A percentile compares a stretch with the other conserved stretches of the same genome.
These are phyloP conservation scores for Gaertneriomyces semiglobifer DNA, from an alignment of 192 early-diverging fungal species.

Conservation along the genomic window DNA sequence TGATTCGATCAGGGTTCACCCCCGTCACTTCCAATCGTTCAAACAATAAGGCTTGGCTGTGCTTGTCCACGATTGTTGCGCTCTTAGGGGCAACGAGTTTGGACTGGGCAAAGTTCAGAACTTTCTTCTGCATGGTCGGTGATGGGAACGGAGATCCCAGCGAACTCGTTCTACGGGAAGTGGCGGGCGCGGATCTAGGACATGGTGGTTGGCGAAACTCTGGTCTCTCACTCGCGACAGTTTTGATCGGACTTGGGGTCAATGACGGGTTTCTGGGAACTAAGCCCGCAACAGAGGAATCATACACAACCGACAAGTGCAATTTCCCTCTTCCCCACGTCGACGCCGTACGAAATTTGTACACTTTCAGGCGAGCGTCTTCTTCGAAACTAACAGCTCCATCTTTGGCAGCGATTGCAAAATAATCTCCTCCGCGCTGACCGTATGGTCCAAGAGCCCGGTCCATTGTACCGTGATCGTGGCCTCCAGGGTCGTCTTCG, in stretches of 20 bases:
- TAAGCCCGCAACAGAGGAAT: slow-evolving; percentile 32
- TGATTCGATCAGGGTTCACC: too few relatives aligned
- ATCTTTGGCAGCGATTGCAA: not conserved
- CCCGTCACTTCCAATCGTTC: too few relatives aligned
- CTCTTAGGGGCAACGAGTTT: slow-evolving; percentile 1
- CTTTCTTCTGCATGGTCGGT: slow-evolving; percentile 31
- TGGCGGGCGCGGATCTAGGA: slow-evolving; percentile 3
- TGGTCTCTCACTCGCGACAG: not conserved
- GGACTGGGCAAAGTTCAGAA: slow-evolving; percentile 21
- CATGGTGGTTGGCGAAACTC: not conserved
- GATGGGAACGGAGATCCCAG: slow-evolving; percentile 33
- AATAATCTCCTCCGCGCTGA: not conserved
- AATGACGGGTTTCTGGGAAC: not conserved
- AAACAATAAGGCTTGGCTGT: too few relatives aligned
- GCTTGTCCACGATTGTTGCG: not conserved
- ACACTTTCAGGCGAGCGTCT: slow-evolving; percentile 42
- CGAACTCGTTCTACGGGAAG: slow-evolving; percentile 4
- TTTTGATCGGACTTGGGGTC: slow-evolving; percentile 1
- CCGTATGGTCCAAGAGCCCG: not conserved
- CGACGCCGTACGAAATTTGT: slow-evolving; percentile 39
- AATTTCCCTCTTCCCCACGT: slow-evolving; percentile 28
- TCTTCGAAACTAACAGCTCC: slow-evolving; percentile 28
- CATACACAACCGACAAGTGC: slow-evolving; percentile 49
- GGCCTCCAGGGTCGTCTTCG: not conserved
- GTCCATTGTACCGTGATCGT: not conserved